These are phyloP conservation scores for Diddensiella santjacobensis DNA, from an alignment of 805 yeast genomes.

Conservation along the genomic window DNA sequence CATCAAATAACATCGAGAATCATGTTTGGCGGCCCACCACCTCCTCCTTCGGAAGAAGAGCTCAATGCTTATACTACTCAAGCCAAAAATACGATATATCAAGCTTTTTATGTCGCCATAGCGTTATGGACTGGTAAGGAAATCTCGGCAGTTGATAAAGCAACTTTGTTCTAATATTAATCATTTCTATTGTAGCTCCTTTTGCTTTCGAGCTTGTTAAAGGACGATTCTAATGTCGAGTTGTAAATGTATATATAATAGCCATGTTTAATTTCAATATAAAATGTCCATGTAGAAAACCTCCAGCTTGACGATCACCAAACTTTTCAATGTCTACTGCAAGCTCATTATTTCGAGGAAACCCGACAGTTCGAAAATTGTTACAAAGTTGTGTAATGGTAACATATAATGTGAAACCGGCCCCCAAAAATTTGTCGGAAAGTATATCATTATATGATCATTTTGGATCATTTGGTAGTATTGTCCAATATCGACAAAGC, in stretches of 20 bases:
- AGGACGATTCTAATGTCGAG: constrained; percentile 35
- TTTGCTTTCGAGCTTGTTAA: constrained; percentile 37
- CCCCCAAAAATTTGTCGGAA: constrained; percentile 12
- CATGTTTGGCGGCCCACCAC: constrained; percentile 38
- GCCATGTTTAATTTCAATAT: too few relatives aligned
- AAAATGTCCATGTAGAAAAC: too few relatives aligned
- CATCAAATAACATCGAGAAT: background rate
- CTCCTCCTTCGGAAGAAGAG: constrained; percentile 39
- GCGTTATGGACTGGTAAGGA: constrained; percentile 39
- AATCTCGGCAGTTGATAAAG: background rate
- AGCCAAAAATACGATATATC: constrained; percentile 30
- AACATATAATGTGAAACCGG: constrained; percentile 11
- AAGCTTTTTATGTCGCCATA: constrained; percentile 33
- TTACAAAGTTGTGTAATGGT: constrained; percentile 3
- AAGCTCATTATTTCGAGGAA: background rate
- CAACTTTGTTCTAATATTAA: background rate
- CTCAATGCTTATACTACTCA: constrained; percentile 30
- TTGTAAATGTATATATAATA: background rate
- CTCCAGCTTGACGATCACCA: too few relatives aligned
- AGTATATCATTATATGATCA: constrained; percentile 13
- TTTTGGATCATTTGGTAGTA: constrained; percentile 22
- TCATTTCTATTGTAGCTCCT: too few relatives aligned
- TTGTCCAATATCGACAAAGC: constrained; percentile 30
- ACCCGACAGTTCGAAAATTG: constrained; percentile 6
- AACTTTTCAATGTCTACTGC: too few relatives aligned